Evolutionary conservation across 2,329 filamentous ascomycete species (phyloP).

Genomic region (Chrysosporium keratinophilum): DNA sequence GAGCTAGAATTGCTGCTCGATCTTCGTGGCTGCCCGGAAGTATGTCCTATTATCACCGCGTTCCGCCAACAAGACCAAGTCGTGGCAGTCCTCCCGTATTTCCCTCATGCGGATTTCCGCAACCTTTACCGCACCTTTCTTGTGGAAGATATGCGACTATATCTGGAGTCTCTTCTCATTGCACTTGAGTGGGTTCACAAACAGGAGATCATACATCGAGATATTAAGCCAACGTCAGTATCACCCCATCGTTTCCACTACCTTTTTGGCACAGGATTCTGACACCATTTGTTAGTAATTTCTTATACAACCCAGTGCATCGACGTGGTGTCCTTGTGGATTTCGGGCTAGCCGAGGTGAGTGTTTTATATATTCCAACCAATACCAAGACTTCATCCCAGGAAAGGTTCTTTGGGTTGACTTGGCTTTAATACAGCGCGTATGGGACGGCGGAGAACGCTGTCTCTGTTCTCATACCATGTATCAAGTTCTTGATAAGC

Average conservation of each 20-base stretch:
- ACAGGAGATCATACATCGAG: constrained; percentile 77
- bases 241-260: not conserved
- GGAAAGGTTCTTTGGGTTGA: not conserved
- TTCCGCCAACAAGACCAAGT: constrained; percentile 92
- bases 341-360: constrained; percentile 79
- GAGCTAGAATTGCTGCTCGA: constrained; percentile 90
- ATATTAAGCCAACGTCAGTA: constrained; percentile 78
- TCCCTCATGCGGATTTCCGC: constrained; percentile 88
- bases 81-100: constrained; percentile 87
- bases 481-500: constrained; percentile 46
- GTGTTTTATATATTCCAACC: not conserved
- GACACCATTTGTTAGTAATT: constrained; percentile 48
- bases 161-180: constrained; percentile 78
- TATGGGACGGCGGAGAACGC: constrained; percentile 25
- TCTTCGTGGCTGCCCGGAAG: constrained; percentile 67
- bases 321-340: constrained; percentile 90
- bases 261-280: not conserved
- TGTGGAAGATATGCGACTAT: constrained; percentile 74
- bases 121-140: constrained; percentile 83
- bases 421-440: constrained; percentile 34
- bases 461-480: constrained; percentile 11
- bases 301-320: constrained; percentile 70
- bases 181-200: constrained; percentile 75
- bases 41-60: constrained; percentile 94
- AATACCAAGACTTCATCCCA: too few relatives aligned